These are phyloP conservation scores for Oxyria digyna DNA, from an alignment of 148 eudicot genomes.

Conservation along the genomic window DNA sequence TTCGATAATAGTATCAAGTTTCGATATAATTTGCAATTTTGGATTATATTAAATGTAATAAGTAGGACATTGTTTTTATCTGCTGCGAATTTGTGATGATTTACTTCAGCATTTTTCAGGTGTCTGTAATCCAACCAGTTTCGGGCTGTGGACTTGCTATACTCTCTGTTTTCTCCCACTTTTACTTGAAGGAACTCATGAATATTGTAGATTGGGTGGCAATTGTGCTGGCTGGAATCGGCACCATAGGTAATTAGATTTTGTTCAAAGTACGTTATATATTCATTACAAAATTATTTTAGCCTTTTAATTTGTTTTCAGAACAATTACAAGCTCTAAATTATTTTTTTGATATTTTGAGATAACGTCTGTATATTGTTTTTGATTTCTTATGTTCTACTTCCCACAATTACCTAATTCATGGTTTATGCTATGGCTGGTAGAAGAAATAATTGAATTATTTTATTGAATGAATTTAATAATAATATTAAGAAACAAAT, in stretches of 20 bases:
- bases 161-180: slow-evolving; percentile 96
- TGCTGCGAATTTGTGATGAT: not conserved
- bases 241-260: slow-evolving; percentile 80
- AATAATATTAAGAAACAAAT: too few relatives aligned
- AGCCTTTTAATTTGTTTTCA: too few relatives aligned
- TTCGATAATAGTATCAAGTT: not conserved
- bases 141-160: slow-evolving; percentile 99
- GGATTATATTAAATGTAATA: not conserved
- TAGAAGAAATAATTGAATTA: too few relatives aligned
- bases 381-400: too few relatives aligned
- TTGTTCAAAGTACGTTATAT: too few relatives aligned
- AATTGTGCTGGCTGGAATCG: slow-evolving; percentile 83
- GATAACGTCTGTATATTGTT: too few relatives aligned
- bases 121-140: slow-evolving; percentile 94
- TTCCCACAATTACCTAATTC: too few relatives aligned
- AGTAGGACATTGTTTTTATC: not conserved
- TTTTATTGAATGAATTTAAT: too few relatives aligned
- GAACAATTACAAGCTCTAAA: too few relatives aligned
- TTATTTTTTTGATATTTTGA: too few relatives aligned
- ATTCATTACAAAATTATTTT: too few relatives aligned
- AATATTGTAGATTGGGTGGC: slow-evolving; percentile 96
- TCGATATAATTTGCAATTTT: not conserved
- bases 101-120: slow-evolving; percentile 28
- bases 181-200: slow-evolving; percentile 90
- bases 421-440: too few relatives aligned